phyloP scores from a whole-genome alignment of 345 rosid genomes.

The Brassica napus region Da-Ae NC_063445.1:6258501-6259000 shows the following conservation, averaged over 20 bases:
- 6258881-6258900: background rate
- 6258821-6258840: background rate
- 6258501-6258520: background rate
- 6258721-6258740: background rate
- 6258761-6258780: background rate
- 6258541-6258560: background rate
- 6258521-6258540: background rate
- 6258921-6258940: background rate
- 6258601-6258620: slow-evolving; percentile 75
- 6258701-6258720: background rate
- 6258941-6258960: background rate
- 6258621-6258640: slow-evolving; percentile 80
- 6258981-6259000: background rate
- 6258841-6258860: background rate
- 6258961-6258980: background rate
- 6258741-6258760: background rate
- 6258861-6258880: background rate
- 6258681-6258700: slow-evolving; percentile 17
- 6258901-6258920: background rate
- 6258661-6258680: slow-evolving; percentile 90
- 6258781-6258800: background rate
- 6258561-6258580: slow-evolving; percentile 43
- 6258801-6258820: background rate
- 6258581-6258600: slow-evolving; percentile 84
- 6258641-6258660: slow-evolving; percentile 89